Conservation (phyloP, 257 asterid genomes). For the Fraxinus quadrangulata region DNA sequence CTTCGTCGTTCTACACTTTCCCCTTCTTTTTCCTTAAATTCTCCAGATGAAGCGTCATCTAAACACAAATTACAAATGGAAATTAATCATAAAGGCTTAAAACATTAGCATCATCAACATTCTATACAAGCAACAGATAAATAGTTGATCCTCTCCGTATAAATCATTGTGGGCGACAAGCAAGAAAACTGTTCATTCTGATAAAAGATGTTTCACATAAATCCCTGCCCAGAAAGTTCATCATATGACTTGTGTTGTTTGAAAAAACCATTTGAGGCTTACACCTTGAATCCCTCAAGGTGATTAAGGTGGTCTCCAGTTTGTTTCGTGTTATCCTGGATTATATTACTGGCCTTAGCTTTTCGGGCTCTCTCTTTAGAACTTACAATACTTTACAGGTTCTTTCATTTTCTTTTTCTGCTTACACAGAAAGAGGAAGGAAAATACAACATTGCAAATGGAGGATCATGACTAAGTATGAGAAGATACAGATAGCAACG, state of each 20-base stretch:
- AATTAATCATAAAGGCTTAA: constrained; percentile 9
- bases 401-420: neutral
- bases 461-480: neutral
- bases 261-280: neutral
- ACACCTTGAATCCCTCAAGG: neutral
- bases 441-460: neutral
- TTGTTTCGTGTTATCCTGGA: neutral
- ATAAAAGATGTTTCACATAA: neutral
- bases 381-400: neutral
- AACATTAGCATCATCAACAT: neutral
- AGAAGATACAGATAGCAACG: neutral
- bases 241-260: neutral
- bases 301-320: neutral
- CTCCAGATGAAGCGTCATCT: constrained; percentile 69
- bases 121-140: constrained; percentile 1
- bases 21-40: constrained; percentile 71
- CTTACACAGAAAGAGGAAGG: neutral
- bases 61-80: constrained; percentile 30
- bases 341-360: neutral
- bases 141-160: neutral
- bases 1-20: constrained; percentile 80
- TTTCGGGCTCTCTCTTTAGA: neutral
- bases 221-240: neutral
- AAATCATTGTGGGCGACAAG: constrained; percentile 13
- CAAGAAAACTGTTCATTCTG: constrained; percentile 5